Evolutionary conservation across 352 stramenopile species (phyloP), one percentile per base, ranked within the genome.

Genomic region (Proteromonas lacertae): DNA sequence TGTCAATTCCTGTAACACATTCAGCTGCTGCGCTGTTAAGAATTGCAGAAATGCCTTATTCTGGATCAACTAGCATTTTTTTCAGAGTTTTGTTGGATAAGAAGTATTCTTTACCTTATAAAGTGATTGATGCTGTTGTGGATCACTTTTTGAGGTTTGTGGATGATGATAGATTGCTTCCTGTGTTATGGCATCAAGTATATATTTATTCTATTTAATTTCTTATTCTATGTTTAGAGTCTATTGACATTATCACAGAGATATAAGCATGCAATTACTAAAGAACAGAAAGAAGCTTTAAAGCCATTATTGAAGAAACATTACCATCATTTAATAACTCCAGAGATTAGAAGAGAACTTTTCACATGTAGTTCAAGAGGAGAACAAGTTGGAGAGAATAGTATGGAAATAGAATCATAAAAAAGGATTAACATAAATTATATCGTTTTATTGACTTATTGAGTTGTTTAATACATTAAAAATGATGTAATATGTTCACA

Each of bases 1-100:
- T 53, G n/a, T 92, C 74, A 22, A 87, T 99, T 45, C 88, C 86
- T 0, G 72, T 89, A 29, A 88, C 90, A 53, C 86, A 99, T 62
- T 93, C 82, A 13, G 86, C 88, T 3, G 88, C 90, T 19, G 90
- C 82, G 24, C 68, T 99, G 38, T 80, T 97, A 58, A 96, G 96
- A 59, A 59, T 99, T 28, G 69, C 80, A 26, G 64, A 68, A 40
- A 73, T 86, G 65, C 59, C 77, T 38, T 96, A 97, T 64, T 90
- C 69, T 37, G 84, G 80, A 35, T 77, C 77, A 32, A 83, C 82
- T 38, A 93, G 74, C 14, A 79, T 99, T 42, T 96, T 99, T 48
- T 90, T 99, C 44, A 70, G 66, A 29, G 62, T 92, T 22, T 60
- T 99, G 9, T 62, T 99, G 20, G 90, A 96, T 62, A 99, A 99